Evolutionary conservation across 2,329 filamentous ascomycete genomes (phyloP).

Genomic region (Fusarium tupiense): DNA sequence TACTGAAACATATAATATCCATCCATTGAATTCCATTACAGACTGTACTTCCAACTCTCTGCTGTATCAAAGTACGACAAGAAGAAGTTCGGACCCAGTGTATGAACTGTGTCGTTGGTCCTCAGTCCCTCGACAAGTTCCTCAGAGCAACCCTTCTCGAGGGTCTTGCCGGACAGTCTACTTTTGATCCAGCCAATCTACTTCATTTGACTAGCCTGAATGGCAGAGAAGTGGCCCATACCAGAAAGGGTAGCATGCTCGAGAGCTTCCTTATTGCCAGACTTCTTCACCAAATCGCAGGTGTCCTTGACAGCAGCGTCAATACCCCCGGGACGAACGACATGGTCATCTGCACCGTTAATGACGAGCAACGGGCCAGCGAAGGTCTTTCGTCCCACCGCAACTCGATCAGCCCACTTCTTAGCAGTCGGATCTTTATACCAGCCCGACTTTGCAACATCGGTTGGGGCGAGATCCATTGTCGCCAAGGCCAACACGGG

Average conservation of each 20-base stretch:
- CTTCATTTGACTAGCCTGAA: constrained; percentile 23
- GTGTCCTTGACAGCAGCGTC: constrained; percentile 1
- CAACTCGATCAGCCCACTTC: constrained; percentile 4
- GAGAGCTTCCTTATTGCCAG: not conserved
- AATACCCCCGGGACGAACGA: constrained; percentile 12
- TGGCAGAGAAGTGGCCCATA: constrained; percentile 28
- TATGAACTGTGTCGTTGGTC: not conserved
- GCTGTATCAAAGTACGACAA: constrained; percentile 6
- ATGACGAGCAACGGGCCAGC: not conserved
- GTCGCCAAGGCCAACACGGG: constrained; percentile 2
- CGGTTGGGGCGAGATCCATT: not conserved
- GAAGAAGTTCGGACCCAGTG: constrained; percentile 12
- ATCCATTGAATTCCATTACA: not conserved
- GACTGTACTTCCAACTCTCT: constrained; percentile 8
- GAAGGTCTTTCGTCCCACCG: not conserved
- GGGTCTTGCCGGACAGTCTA: not conserved
- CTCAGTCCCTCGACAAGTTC: not conserved
- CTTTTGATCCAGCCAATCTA: constrained; percentile 32
- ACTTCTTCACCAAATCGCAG: not conserved
- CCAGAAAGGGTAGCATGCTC: not conserved
- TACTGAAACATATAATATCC: not conserved
- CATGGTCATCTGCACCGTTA: not conserved
- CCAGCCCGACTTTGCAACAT: not conserved
- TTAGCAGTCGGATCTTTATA: not conserved
- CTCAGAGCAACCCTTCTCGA: not conserved